Evolutionary conservation across 192 early-diverging fungal species (phyloP).

Genomic region (Phycomyces nitens): DNA sequence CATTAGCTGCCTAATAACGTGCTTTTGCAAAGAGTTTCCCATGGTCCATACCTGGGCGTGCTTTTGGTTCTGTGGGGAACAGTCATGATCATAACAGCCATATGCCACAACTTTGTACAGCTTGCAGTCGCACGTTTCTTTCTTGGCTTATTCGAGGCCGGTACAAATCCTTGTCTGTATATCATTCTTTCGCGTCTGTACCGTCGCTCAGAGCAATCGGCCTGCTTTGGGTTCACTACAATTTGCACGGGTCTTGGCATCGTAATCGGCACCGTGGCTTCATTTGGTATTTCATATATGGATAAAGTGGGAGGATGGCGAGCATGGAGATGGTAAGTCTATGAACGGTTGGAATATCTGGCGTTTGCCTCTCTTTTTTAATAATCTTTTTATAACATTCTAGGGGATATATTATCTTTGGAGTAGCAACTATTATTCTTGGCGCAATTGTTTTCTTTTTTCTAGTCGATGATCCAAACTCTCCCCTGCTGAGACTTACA

Average conservation of each 20-base stretch:
- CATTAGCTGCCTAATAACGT: conserved; percentile 11
- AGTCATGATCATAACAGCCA: conserved; percentile 10
- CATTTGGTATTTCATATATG: conserved; percentile 24
- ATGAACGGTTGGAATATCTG: not conserved
- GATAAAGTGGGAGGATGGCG: conserved; percentile 5
- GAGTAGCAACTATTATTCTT: conserved; percentile 16
- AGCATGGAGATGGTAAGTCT: conserved; percentile 31
- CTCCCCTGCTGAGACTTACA: conserved; percentile 4
- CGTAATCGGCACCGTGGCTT: conserved; percentile 14
- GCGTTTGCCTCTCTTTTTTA: not conserved
- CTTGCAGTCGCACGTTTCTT: conserved; percentile 26
- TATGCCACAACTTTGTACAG: conserved; percentile 17
- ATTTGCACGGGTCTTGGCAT: conserved; percentile 19
- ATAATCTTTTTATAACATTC: not conserved
- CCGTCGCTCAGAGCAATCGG: conserved; percentile 19
- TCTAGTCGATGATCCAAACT: conserved; percentile 20
- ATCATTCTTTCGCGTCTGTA: conserved; percentile 23
- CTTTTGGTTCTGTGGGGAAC: conserved; percentile 23
- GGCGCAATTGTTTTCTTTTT: conserved; percentile 30
- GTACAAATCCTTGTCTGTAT: conserved; percentile 17
- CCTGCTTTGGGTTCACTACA: conserved; percentile 10
- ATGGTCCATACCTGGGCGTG: conserved; percentile 11
- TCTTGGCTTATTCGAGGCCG: conserved; percentile 28
- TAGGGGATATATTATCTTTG: conserved; percentile 29
- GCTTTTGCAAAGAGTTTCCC: not conserved